These are phyloP conservation scores for Mycena galericulata DNA, from an alignment of 768 basidiomycete genomes.

Conservation along the genomic window DNA sequence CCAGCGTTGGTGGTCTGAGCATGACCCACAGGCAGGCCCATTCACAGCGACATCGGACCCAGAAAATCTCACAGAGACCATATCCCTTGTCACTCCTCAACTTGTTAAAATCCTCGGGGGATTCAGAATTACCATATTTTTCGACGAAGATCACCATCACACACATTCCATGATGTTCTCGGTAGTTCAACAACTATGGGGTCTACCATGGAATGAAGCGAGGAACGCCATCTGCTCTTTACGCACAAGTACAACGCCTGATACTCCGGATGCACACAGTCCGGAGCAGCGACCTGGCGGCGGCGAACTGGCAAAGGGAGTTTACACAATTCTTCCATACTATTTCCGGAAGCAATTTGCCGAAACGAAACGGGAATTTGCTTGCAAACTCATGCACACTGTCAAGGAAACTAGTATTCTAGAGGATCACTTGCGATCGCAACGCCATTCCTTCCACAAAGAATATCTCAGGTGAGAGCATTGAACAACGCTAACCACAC, in stretches of 20 bases:
- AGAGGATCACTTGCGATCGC: background rate
- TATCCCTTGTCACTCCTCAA: slow-evolving; percentile 13
- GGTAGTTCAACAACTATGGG: slow-evolving; percentile 5
- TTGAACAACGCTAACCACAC: background rate
- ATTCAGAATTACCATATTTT: slow-evolving; percentile 3
- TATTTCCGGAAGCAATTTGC: slow-evolving; percentile 6
- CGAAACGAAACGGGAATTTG: slow-evolving; percentile 8
- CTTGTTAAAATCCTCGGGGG: slow-evolving; percentile 1
- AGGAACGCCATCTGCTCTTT: slow-evolving; percentile 3
- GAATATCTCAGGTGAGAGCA: slow-evolving; percentile 8
- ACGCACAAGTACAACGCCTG: background rate
- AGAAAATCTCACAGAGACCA: background rate
- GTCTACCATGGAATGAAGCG: slow-evolving; percentile 4
- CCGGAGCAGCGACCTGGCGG: background rate
- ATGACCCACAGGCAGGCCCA: slow-evolving; percentile 5
- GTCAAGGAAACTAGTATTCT: slow-evolving; percentile 1
- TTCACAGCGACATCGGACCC: slow-evolving; percentile 6
- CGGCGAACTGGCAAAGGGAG: slow-evolving; percentile 5
- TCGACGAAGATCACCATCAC: background rate
- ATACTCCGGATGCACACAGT: slow-evolving; percentile 3
- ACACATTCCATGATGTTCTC: background rate
- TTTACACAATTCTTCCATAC: slow-evolving; percentile 6
- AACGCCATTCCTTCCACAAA: too few relatives aligned
- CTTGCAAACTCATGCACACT: slow-evolving; percentile 5
- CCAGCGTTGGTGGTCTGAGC: slow-evolving; percentile 10